Base-by-base conservation (phyloP, 1,284 basidiomycete species). In the Cryptococcus neoformans region DNA sequence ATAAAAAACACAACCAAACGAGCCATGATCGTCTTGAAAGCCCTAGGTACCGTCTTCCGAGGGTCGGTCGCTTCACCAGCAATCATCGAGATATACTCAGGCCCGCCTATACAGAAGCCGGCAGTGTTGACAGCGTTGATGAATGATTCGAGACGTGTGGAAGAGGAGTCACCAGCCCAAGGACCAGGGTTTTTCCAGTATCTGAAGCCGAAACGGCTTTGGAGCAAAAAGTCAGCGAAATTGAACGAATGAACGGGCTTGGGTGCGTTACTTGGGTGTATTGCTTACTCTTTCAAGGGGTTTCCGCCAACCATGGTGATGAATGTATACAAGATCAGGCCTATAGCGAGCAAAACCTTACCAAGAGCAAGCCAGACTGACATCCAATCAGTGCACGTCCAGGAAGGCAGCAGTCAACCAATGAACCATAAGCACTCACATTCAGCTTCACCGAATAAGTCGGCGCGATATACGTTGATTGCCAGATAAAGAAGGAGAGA, bases 321-420 rank as follows among this genome's bases (percentile, higher is more conserved):
- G 49, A 89, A 79, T 39, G 85, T 86, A 56, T 81, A 79, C 49
- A 89, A 65, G 59, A 88, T 83, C 49, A 76, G 59, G 35, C 68
- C 69, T n/a, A 64, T 51, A 14, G 66, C 68, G 11, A 69, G 57
- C 39, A 71, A 51, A 53, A 75, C 62, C 54, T 69, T 69, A 49
- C 68, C 61, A 6, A 68, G 49, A 16, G 64, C 56, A 37, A 72
- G 60, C 72, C 70, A 75, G 60, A 73, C 65, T 62, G 53, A 16
- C 35, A 10, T 42, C 53, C 41, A 54, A 51, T 49, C 40, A 11
- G 16, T 21, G 28, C 21, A 21, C 21, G 21, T 21, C 21, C 21
- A 21, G 7, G 16, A 12, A 21, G 21, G 21, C 21, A 21, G 21
- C 21, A 21, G 21, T 21, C 21, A 21, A 21, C 21, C 21, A 21